Percentiles rank a stretch among this genome's conserved stretches.
Evolutionary conservation across 495 filamentous ascomycete genomes (phyloP).

Genomic region (Xylaria longipes): DNA sequence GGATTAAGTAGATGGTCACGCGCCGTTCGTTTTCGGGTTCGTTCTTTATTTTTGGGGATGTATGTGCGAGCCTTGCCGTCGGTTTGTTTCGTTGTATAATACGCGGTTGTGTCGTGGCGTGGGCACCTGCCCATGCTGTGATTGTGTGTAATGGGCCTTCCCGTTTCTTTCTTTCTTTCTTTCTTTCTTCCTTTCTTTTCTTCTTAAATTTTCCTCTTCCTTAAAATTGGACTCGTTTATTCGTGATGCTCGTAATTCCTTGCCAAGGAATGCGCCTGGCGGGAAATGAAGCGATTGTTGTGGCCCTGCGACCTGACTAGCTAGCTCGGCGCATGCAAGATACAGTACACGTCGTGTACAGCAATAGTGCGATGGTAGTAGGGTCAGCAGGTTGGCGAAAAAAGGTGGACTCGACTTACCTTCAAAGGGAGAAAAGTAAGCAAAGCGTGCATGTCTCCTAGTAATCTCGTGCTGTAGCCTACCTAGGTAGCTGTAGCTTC

Average conservation of each 20-base stretch:
- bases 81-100: background rate
- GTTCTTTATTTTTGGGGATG: background rate
- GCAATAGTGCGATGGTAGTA: background rate
- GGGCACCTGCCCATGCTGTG: background rate
- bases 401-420: constrained; percentile 11
- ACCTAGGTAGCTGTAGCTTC: constrained; percentile 10
- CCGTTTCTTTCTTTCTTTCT: background rate
- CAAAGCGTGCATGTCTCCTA: constrained; percentile 8
- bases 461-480: constrained; percentile 10
- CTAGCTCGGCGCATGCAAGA: constrained; percentile 10
- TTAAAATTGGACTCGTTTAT: background rate
- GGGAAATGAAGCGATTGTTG: background rate
- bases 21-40: background rate
- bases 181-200: background rate
- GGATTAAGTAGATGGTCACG: constrained; percentile 13
- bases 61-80: background rate
- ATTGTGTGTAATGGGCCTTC: background rate
- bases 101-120: background rate
- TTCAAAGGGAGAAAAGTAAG: constrained; percentile 5
- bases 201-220: background rate
- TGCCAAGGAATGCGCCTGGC: background rate
- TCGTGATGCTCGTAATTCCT: background rate
- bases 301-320: background rate
- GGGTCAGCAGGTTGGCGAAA: constrained; percentile 18
- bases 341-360: constrained; percentile 13